Base-by-base conservation (phyloP, 1,284 basidiomycete species). In the Wallemia ichthyophaga region DNA sequence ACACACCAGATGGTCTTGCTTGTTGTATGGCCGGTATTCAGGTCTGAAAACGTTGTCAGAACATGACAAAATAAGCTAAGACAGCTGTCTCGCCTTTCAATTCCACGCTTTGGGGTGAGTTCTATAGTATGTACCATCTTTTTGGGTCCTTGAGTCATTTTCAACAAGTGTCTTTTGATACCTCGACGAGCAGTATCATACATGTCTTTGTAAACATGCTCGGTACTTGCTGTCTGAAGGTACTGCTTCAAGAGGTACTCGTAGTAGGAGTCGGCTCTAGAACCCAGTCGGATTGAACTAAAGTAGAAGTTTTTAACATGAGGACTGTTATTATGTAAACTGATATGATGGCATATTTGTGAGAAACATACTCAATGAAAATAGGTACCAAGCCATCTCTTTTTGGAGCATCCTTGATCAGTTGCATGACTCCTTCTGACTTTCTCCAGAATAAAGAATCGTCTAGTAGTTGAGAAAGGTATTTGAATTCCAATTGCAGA, bases 191-290 rank as follows among this genome's bases (percentile, higher is more conserved):
- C 79, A 58, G 80, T 75, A 63, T 83, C 78, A 69, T 92, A 94
- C 82, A 92, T 87, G 78, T 82, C 74, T 27, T 77, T 78, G 69
- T 94, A 96, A 1, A 86, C 78, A 0, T 69, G 66, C 69, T 96
- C 89, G 25, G 80, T 78, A 56, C 77, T 73, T 67, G 65, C 66
- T 0, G 74, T 75, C 64, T 75, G 74, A 0, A 76, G 65, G 64
- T 69, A 75, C 64, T 74, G 73, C 65, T 73, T 73, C 60, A 69
- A 57, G n/a, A 61, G 60, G 25, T 63, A 63, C 58, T 95, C 91
- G 68, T 94, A 96, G 71, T 83, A 95, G 2, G 86, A 91, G 70
- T 96, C 91, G 24, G 84, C 91, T 27, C 91, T 77, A 19, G 87
- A 91, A 9, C 91, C 91, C 17, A 95, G 75, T 9, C 91, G 80